Conservation (phyloP, 345 rosid genomes). For the Carallia brachiata region DNA sequence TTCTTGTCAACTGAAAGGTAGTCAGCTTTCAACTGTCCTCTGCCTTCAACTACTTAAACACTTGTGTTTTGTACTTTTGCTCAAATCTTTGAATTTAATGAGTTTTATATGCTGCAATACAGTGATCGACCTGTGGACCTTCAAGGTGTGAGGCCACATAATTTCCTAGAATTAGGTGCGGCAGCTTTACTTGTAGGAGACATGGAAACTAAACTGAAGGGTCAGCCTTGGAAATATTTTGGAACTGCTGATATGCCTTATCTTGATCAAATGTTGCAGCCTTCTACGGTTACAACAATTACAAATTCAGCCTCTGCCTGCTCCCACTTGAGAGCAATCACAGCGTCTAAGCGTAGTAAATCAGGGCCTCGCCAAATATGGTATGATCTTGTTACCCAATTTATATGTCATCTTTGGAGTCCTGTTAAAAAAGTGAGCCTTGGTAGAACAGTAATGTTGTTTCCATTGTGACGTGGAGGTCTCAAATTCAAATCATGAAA, state of each 20-base stretch:
- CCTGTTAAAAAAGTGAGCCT: too few species aligned
- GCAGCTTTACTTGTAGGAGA: slow-evolving; percentile 93
- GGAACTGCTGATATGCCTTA: slow-evolving; percentile 92
- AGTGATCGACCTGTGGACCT: slow-evolving; percentile 61
- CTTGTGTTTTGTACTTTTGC: not conserved
- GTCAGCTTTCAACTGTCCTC: slow-evolving; percentile 12
- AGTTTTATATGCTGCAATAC: slow-evolving; percentile 14
- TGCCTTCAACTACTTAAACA: not conserved
- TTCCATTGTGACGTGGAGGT: too few species aligned
- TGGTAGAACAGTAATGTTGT: too few species aligned
- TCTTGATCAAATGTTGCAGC: slow-evolving; percentile 92
- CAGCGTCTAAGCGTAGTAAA: slow-evolving; percentile 83
- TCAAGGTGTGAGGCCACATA: slow-evolving; percentile 67
- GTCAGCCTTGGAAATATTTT: slow-evolving; percentile 87
- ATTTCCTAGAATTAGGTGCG: slow-evolving; percentile 92
- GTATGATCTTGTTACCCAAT: slow-evolving; percentile 38
- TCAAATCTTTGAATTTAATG: slow-evolving; percentile 8
- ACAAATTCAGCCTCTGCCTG: slow-evolving; percentile 70
- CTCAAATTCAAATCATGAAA: too few species aligned
- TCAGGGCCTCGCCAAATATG: slow-evolving; percentile 82
- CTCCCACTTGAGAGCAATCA: slow-evolving; percentile 82
- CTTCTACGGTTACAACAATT: slow-evolving; percentile 70
- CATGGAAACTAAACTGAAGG: slow-evolving; percentile 90
- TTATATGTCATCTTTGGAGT: slow-evolving; percentile 14
- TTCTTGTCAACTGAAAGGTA: slow-evolving; percentile 70